phyloP scores from a whole-genome alignment of 371 early-diverging fungal genomes.

The Lichtheimia hyalospora region DNA sequence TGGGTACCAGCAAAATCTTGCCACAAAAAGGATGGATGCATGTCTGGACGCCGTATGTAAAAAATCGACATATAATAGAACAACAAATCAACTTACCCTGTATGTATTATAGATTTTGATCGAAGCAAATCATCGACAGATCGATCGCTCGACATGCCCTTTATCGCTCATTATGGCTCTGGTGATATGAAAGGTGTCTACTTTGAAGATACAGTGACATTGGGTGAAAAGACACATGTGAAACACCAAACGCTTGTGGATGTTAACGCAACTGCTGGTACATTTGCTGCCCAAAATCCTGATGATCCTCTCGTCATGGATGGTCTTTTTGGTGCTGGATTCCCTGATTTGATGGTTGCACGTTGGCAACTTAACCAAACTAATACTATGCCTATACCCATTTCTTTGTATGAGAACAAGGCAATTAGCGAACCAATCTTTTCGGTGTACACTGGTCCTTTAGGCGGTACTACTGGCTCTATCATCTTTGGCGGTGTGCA shows the following conservation, averaged over 20 bases:
- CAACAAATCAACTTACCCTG: background rate
- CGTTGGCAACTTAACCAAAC: too few relatives aligned
- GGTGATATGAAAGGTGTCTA: slow-evolving; percentile 11
- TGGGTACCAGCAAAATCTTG: slow-evolving; percentile 14
- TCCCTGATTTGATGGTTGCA: slow-evolving; percentile 1
- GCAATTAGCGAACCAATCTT: slow-evolving; percentile 6
- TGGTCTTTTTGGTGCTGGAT: slow-evolving; percentile 14
- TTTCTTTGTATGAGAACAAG: slow-evolving; percentile 3
- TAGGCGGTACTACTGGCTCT: slow-evolving; percentile 22
- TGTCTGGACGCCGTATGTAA: background rate
- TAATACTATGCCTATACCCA: slow-evolving; percentile 8
- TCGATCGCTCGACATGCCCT: background rate
- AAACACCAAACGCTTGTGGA: slow-evolving; percentile 9
- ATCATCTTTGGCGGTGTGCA: slow-evolving; percentile 36
- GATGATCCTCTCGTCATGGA: background rate
- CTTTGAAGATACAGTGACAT: slow-evolving; percentile 6
- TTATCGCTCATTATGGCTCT: slow-evolving; percentile 9
- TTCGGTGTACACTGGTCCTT: slow-evolving; percentile 4
- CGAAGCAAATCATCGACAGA: slow-evolving; percentile 17
- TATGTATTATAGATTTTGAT: slow-evolving; percentile 6
- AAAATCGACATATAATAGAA: background rate
- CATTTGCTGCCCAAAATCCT: background rate
- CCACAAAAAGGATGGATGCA: slow-evolving; percentile 4
- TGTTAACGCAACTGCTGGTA: slow-evolving; percentile 3
- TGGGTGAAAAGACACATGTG: background rate